phyloP scores from a whole-genome alignment of 2,329 filamentous ascomycete genomes.

The Endoconidiophora polonica region DNA sequence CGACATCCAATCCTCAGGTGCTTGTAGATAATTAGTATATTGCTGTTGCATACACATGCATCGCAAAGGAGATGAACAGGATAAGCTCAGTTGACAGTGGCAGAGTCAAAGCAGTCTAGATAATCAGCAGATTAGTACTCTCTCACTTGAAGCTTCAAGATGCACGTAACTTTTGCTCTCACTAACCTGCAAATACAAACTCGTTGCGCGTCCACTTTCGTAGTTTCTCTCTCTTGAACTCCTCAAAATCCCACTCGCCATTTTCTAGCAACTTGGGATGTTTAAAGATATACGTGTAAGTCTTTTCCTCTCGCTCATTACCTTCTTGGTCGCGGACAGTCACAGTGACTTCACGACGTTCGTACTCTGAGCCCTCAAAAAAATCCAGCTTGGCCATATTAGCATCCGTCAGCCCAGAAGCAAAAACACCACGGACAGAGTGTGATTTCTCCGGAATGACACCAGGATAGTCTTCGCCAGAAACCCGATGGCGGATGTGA shows the following conservation, averaged over 20 bases:
- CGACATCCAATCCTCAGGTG: too few relatives aligned
- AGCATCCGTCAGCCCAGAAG: constrained; percentile 59
- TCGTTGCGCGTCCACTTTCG: constrained; percentile 30
- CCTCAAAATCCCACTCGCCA: constrained; percentile 73
- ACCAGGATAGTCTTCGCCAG: constrained; percentile 61
- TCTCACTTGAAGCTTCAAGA: too few relatives aligned
- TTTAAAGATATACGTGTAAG: constrained; percentile 50
- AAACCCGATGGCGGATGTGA: constrained; percentile 56
- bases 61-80: too few relatives aligned
- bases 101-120: too few relatives aligned
- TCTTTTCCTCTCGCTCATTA: constrained; percentile 30
- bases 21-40: too few relatives aligned
- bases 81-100: too few relatives aligned
- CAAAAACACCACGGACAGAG: constrained; percentile 57
- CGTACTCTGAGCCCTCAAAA: constrained; percentile 70
- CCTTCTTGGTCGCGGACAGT: constrained; percentile 31
- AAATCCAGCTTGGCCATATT: constrained; percentile 61
- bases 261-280: constrained; percentile 40
- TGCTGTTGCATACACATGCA: too few relatives aligned
- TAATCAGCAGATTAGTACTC: too few relatives aligned
- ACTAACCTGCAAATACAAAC: constrained; percentile 16
- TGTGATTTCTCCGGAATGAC: constrained; percentile 41
- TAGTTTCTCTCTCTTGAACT: constrained; percentile 63
- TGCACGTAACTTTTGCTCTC: too few relatives aligned
- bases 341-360: constrained; percentile 36